Conservation (phyloP, 495 filamentous ascomycete genomes). For the Chaetomidium leptoderma region DNA sequence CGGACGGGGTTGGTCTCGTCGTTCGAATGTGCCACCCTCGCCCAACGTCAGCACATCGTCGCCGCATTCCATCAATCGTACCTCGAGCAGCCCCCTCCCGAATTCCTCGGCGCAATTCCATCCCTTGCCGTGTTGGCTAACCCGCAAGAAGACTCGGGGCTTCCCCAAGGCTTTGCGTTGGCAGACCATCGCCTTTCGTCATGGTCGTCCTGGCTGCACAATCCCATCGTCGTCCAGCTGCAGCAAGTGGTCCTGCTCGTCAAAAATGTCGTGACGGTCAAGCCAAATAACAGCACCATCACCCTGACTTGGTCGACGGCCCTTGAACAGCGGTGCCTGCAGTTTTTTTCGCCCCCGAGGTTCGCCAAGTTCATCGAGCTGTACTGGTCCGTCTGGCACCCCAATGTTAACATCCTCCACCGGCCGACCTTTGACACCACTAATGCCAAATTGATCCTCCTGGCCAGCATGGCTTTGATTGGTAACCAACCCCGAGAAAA, state of each 20-base stretch:
- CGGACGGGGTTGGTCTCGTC: conserved; percentile 29
- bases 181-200: conserved; percentile 2
- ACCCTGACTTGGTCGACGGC: conserved; percentile 26
- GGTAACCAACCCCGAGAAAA: conserved; percentile 20
- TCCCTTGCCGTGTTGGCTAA: conserved; percentile 1
- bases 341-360: conserved; percentile 29
- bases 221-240: conserved; percentile 26
- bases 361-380: conserved; percentile 32
- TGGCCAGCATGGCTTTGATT: conserved; percentile 30
- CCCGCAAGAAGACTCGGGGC: background rate
- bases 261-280: conserved; percentile 24
- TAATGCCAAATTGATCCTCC: conserved; percentile 21
- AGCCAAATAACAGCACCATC: conserved; percentile 27
- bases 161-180: background rate
- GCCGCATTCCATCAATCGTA: conserved; percentile 21
- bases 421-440: conserved; percentile 28
- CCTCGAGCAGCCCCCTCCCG: conserved; percentile 15
- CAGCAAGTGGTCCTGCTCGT: conserved; percentile 28
- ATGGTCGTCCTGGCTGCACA: conserved; percentile 24
- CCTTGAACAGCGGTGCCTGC: conserved; percentile 26
- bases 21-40: conserved; percentile 32
- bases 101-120: background rate
- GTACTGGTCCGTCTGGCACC: conserved; percentile 33
- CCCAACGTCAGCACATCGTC: conserved; percentile 27
- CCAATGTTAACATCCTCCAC: conserved; percentile 30